phyloP scores from a whole-genome alignment of 345 rosid species.

The Dovyalis caffra region DNA sequence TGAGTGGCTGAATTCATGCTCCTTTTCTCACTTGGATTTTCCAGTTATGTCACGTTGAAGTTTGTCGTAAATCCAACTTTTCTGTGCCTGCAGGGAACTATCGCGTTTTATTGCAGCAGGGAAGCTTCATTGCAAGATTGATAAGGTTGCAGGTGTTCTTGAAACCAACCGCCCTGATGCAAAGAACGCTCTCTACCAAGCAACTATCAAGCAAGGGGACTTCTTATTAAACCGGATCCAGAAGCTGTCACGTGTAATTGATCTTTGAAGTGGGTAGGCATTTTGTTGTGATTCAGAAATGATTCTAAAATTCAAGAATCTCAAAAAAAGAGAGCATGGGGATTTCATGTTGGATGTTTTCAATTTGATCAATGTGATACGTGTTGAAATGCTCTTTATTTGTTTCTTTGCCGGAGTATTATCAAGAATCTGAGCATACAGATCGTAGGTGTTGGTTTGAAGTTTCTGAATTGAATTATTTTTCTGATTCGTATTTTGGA shows the following conservation, averaged over 20 bases:
- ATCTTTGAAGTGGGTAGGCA: slow-evolving; percentile 47
- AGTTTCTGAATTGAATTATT: background rate
- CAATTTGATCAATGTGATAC: slow-evolving; percentile 13
- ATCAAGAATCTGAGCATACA: slow-evolving; percentile 11
- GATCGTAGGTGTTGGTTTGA: background rate
- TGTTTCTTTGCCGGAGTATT: background rate
- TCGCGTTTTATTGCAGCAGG: slow-evolving; percentile 95
- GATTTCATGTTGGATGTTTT: slow-evolving; percentile 7
- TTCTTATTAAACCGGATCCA: slow-evolving; percentile 94
- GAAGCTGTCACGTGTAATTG: slow-evolving; percentile 95
- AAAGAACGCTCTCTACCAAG: slow-evolving; percentile 97
- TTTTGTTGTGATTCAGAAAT: background rate
- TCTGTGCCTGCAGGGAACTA: slow-evolving; percentile 66
- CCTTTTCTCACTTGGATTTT: background rate
- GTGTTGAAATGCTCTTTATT: background rate
- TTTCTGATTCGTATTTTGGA: background rate
- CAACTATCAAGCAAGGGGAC: slow-evolving; percentile 99
- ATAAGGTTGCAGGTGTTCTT: slow-evolving; percentile 96
- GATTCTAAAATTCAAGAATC: slow-evolving; percentile 7
- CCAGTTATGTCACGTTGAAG: background rate
- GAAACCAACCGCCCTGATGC: slow-evolving; percentile 98
- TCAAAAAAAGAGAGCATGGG: slow-evolving; percentile 3
- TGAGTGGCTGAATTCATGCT: slow-evolving; percentile 41
- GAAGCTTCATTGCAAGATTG: slow-evolving; percentile 99
- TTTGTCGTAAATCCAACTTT: background rate